Conservation (phyloP, 2,329 filamentous ascomycete genomes). For the Aspergillus tubingensis region DNA sequence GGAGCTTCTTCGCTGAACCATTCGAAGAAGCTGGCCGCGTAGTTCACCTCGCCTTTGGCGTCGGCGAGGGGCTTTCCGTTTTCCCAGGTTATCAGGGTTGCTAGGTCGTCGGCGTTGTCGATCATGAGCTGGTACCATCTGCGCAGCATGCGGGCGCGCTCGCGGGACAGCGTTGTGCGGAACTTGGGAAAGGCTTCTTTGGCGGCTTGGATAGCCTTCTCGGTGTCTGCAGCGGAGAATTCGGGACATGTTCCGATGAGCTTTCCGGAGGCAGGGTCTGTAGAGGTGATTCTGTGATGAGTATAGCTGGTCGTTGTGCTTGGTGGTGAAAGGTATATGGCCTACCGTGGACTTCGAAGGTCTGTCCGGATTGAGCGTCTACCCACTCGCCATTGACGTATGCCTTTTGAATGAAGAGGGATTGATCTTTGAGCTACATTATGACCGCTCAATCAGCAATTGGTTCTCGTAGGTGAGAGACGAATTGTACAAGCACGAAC, state of each 20-base stretch:
- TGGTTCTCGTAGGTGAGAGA: background rate
- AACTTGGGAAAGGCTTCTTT: conserved; percentile 66
- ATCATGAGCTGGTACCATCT: conserved; percentile 70
- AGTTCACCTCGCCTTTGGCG: conserved; percentile 60
- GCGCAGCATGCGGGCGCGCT: conserved; percentile 62
- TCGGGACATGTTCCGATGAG: conserved; percentile 80
- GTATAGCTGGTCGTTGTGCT: background rate
- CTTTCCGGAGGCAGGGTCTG: conserved; percentile 80
- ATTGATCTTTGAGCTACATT: conserved; percentile 70
- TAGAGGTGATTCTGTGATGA: background rate
- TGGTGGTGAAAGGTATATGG: too few relatives aligned
- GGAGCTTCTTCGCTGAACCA: conserved; percentile 67
- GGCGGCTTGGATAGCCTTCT: conserved; percentile 81
- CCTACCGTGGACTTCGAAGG: conserved; percentile 78
- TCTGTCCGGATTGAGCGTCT: conserved; percentile 80
- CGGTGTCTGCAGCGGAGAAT: conserved; percentile 74
- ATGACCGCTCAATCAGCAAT: conserved; percentile 8
- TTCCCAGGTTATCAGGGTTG: conserved; percentile 68
- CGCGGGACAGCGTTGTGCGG: conserved; percentile 61
- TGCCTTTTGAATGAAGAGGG: conserved; percentile 78
- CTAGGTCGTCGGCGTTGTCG: conserved; percentile 66
- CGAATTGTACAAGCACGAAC: conserved; percentile 27
- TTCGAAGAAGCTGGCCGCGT: conserved; percentile 62
- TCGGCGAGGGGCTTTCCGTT: conserved; percentile 68
- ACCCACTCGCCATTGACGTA: conserved; percentile 96